Conservation (phyloP, 1,139 yeast species). For the Taphrina confusa region DNA sequence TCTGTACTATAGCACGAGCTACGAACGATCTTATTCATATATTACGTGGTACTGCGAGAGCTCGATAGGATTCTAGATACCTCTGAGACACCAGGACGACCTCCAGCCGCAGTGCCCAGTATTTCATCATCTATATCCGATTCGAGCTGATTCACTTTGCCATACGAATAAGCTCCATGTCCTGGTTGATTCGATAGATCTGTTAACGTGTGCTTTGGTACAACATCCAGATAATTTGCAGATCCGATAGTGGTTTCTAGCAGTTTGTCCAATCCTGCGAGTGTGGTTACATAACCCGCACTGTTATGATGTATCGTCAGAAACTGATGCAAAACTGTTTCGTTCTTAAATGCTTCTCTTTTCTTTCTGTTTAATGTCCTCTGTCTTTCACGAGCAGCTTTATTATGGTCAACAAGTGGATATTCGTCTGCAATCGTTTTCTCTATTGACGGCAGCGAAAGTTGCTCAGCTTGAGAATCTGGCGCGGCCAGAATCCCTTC, state of each 20-base stretch:
- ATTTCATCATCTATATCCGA: conserved; percentile 25
- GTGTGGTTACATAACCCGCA: conserved; percentile 18
- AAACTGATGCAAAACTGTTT: conserved; percentile 21
- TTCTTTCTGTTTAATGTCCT: conserved; percentile 2
- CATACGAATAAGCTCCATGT: conserved; percentile 6
- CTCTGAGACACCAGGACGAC: conserved; percentile 27
- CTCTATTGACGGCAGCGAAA: conserved; percentile 31
- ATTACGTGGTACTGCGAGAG: too few species aligned
- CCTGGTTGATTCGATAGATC: conserved; percentile 2
- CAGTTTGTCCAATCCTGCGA: conserved; percentile 22
- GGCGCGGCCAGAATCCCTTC: conserved; percentile 15
- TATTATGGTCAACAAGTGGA: conserved; percentile 23
- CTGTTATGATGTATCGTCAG: conserved; percentile 26
- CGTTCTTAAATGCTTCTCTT: not conserved
- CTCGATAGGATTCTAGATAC: conserved; percentile 1
- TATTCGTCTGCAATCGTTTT: conserved; percentile 28
- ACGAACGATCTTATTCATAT: too few species aligned
- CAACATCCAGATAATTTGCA: conserved; percentile 1
- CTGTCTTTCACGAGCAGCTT: not conserved
- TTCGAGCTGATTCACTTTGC: conserved; percentile 16
- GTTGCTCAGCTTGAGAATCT: conserved; percentile 7
- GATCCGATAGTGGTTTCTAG: conserved; percentile 13
- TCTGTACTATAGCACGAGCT: too few species aligned
- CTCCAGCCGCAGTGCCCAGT: conserved; percentile 35
- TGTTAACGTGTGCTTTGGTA: conserved; percentile 29